Evolutionary conservation across 345 rosid species (phyloP).

Genomic region (Clausena lansium): DNA sequence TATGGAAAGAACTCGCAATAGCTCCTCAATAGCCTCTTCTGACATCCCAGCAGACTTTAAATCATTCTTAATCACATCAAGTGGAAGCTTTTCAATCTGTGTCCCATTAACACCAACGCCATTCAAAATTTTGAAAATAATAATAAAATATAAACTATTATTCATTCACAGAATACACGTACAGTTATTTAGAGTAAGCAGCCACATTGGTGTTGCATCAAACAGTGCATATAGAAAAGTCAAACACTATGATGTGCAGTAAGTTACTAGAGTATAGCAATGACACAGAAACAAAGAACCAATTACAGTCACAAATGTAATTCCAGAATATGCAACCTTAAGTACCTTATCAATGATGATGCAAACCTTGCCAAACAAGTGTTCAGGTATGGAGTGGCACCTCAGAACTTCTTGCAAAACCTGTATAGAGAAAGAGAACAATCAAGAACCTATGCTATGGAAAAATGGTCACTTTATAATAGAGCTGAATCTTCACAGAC

Average conservation of each 20-base stretch:
- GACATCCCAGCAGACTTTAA: slow-evolving; percentile 63
- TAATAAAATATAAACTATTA: neutral
- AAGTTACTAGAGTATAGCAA: slow-evolving; percentile 8
- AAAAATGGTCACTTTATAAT: neutral
- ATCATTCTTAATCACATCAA: slow-evolving; percentile 73
- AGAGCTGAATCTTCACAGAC: neutral
- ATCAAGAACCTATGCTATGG: neutral
- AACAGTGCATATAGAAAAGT: neutral
- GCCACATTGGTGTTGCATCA: slow-evolving; percentile 6
- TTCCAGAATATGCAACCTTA: slow-evolving; percentile 6
- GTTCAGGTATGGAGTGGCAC: slow-evolving; percentile 66
- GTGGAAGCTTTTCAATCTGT: slow-evolving; percentile 79
- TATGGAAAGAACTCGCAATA: slow-evolving; percentile 70
- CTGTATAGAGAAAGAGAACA: slow-evolving; percentile 33
- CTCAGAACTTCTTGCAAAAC: slow-evolving; percentile 82
- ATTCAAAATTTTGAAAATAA: neutral
- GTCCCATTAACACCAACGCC: slow-evolving; percentile 7
- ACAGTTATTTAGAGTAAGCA: neutral
- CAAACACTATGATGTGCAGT: neutral
- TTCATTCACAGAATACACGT: neutral
- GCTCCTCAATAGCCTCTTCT: slow-evolving; percentile 61
- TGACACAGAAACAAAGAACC: neutral
- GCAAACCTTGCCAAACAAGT: slow-evolving; percentile 76
- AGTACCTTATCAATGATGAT: slow-evolving; percentile 90
- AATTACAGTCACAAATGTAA: neutral